Base-by-base conservation (phyloP, 139 green algal genomes). In the Tetraselmis chui region DNA sequence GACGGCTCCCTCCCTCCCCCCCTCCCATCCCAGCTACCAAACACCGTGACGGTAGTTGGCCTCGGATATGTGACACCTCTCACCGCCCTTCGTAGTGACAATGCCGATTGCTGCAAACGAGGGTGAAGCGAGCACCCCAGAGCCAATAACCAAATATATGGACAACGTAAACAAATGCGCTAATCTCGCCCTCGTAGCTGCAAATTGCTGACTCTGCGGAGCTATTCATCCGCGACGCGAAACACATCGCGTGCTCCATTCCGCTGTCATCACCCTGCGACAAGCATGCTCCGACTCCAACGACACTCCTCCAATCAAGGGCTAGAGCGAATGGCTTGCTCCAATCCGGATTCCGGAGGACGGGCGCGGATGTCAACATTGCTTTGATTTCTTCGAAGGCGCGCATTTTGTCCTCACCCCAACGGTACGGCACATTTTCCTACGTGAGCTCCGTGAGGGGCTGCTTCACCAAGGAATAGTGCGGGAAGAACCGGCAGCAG, bases 301-400 rank as follows among this genome's bases (percentile, higher is more conserved):
- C 23, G 11, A 76, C 25, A 29, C 30, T 76, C 78, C 78, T n/a
- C n/a, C n/a, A 81, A 75, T 81, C 78, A 24, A 30, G 75, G 31
- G 75, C 11, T 22, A 83, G 59, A 28, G 31, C 78, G 79, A 83
- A 83, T 2, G 28, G 28, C 59, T 78, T 32, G 1, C 28, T 29
- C 5, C 30, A 78, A n/a, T 78, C 58, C 22, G 45, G 78, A 18
- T 30, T 75, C 5, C 78, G 31, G 2, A 82, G 24, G 22, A 82
- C 32, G 27, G 78, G 78, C n/a, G 78, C 78, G 11, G 2, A 27
- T 2, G 27, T 30, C 78, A 82, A n/a, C 78, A 59, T 26, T 5
- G 30, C 11, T 31, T 82, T 82, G 78, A 82, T 29, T 2, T 82
- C 18, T n/a, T 82, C 29, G 28, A 82, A 82, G 24, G 78, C 78